phyloP scores from a whole-genome alignment of 208 protist genomes.

The Crithidia acanthocephali region DNA sequence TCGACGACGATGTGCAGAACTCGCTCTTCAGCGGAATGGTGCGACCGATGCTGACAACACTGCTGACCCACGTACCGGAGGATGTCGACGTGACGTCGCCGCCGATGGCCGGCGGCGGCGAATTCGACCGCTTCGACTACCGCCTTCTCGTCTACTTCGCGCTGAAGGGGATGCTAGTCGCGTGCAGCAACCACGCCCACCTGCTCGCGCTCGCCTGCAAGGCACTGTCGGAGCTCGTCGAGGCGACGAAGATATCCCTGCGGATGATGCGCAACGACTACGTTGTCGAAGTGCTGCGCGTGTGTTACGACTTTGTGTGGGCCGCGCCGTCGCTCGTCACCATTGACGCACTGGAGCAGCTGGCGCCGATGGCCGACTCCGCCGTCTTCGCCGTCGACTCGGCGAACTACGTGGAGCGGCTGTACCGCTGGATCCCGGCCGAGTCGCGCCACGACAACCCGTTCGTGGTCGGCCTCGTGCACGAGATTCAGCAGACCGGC shows the following conservation, averaged over 20 bases:
- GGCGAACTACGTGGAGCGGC: slow-evolving; percentile 18
- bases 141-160: slow-evolving; percentile 67
- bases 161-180: slow-evolving; percentile 69
- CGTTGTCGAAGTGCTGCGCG: slow-evolving; percentile 51
- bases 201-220: slow-evolving; percentile 57
- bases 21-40: slow-evolving; percentile 75
- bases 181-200: slow-evolving; percentile 46
- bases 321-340: slow-evolving; percentile 29
- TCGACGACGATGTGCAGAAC: slow-evolving; percentile 60
- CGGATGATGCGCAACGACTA: slow-evolving; percentile 49
- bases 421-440: slow-evolving; percentile 32
- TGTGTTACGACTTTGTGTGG: slow-evolving; percentile 58
- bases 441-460: slow-evolving; percentile 27
- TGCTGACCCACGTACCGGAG: slow-evolving; percentile 52
- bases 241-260: slow-evolving; percentile 28
- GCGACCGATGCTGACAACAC: slow-evolving; percentile 55
- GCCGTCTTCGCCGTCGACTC: not conserved
- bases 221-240: slow-evolving; percentile 42
- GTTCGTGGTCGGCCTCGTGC: slow-evolving; percentile 48
- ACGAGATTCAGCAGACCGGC: slow-evolving; percentile 62
- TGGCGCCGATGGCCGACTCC: slow-evolving; percentile 2
- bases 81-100: slow-evolving; percentile 21
- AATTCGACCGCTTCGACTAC: slow-evolving; percentile 68
- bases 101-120: slow-evolving; percentile 11
- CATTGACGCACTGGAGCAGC: slow-evolving; percentile 18